Base-by-base conservation (phyloP, 352 stramenopile genomes). In the Thalassiosira mediterranea region DNA sequence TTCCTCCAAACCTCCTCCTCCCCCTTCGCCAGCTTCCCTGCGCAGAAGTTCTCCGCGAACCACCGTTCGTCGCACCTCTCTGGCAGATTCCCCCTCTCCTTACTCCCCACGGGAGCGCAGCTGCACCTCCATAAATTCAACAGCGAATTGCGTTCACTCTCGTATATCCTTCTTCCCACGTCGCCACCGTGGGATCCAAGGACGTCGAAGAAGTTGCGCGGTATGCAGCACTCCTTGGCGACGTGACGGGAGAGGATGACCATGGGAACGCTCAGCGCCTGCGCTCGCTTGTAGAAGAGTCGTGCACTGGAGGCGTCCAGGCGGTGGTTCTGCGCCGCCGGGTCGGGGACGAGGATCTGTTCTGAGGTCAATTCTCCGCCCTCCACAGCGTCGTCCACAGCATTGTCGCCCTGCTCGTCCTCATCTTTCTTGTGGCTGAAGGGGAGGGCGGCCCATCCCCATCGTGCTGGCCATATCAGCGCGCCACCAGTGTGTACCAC, bases 1-100 rank as follows among this genome's bases (percentile, higher is more conserved):
- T 48, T 60, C 49, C 70, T 66, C 76, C 76, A 85, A 4, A 85
- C 59, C 15, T 75, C 65, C 1, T 81, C 76, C 31, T 74, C 71
- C 28, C 44, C 69, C 15, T 38, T 57, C 13, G 67, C 72, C 44
- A 65, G 7, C n/a, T 32, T 59, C 10, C 76, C 76, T 0, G 64
- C 72, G 47, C 77, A 86, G 53, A 86, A 86, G 3, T 62, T 86
- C 7, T 67, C 48, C 3, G 62, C 61, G 56, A 86, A 86, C 77
- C 77, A 86, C 8, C 15, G 28, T 34, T 32, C 40, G 71, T 86
- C 72, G 53, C 77, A 86, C 26, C 76, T 69, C 26, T 70, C 48
- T 13, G 77, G 77, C 29, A 86, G 64, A 65, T 81, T 81, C 4
- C 47, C 62, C 38, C 77, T 62, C 4, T 31, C 53, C 15, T 21